phyloP scores from a whole-genome alignment of 2,329 filamentous ascomycete genomes.

The Epichloe uncinata region DNA sequence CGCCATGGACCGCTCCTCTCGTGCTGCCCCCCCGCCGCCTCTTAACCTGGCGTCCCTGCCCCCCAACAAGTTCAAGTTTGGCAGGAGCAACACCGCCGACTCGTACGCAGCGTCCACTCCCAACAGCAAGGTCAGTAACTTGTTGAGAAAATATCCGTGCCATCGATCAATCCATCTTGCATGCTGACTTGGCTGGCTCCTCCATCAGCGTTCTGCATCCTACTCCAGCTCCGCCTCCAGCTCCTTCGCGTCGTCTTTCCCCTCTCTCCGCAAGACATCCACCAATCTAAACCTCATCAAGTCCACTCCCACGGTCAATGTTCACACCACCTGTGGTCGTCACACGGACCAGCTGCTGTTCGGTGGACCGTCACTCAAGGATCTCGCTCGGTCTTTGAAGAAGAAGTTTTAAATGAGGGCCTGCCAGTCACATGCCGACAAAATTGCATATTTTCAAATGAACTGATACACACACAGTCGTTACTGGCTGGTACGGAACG shows the following conservation, averaged over 20 bases:
- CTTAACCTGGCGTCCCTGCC: slow-evolving; percentile 6
- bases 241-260: slow-evolving; percentile 11
- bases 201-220: slow-evolving; percentile 15
- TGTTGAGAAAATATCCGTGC: too few species aligned
- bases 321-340: slow-evolving; percentile 40
- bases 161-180: too few species aligned
- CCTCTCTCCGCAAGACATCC: slow-evolving; percentile 18
- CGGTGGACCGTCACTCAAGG: slow-evolving; percentile 31
- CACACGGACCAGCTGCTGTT: slow-evolving; percentile 42
- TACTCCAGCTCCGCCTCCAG: slow-evolving; percentile 17
- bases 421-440: background rate
- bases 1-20: slow-evolving; percentile 4
- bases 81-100: slow-evolving; percentile 11
- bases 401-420: slow-evolving; percentile 12
- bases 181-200: slow-evolving; percentile 10
- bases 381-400: slow-evolving; percentile 29
- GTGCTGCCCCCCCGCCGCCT: slow-evolving; percentile 6
- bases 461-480: slow-evolving; percentile 4
- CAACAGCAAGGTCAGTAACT: slow-evolving; percentile 12
- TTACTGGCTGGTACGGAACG: slow-evolving; percentile 17
- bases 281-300: slow-evolving; percentile 21
- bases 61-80: slow-evolving; percentile 10
- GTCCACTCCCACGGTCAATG: slow-evolving; percentile 31
- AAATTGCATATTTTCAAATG: slow-evolving; percentile 3
- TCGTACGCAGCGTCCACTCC: slow-evolving; percentile 10